These are phyloP conservation scores for Setomelanomma holmii DNA, from an alignment of 2,329 filamentous ascomycete species.

Conservation along the genomic window DNA sequence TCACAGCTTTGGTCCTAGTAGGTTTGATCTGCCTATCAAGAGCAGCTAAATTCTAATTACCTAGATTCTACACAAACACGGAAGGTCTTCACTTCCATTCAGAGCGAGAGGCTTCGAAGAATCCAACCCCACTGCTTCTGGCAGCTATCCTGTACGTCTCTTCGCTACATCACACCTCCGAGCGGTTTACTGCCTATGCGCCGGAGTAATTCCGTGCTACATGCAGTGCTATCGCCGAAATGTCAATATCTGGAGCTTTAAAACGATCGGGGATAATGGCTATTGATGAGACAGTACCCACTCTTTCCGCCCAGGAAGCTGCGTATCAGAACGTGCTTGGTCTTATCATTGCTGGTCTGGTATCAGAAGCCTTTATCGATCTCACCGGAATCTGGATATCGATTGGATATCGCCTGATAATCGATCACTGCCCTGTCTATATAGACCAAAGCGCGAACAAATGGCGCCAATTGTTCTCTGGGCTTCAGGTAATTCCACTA, in stretches of 20 bases:
- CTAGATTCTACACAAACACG: constrained; percentile 55
- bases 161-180: constrained; percentile 46
- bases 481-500: constrained; percentile 31
- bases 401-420: constrained; percentile 51
- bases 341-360: constrained; percentile 51
- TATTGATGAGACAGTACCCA: constrained; percentile 18
- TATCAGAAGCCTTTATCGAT: constrained; percentile 52
- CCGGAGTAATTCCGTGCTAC: constrained; percentile 51
- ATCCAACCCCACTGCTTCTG: constrained; percentile 53
- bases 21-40: background rate
- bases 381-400: constrained; percentile 56
- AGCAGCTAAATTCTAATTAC: background rate
- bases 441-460: constrained; percentile 49
- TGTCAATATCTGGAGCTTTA: constrained; percentile 45
- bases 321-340: constrained; percentile 55
- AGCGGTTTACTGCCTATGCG: constrained; percentile 46
- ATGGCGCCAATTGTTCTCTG: constrained; percentile 52
- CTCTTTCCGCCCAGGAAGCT: constrained; percentile 44
- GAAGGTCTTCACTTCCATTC: constrained; percentile 56
- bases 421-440: constrained; percentile 52
- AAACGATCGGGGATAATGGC: constrained; percentile 1
- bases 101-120: constrained; percentile 52
- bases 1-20: constrained; percentile 48
- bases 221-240: constrained; percentile 51
- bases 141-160: constrained; percentile 53